Base-by-base conservation (phyloP, 2,329 filamentous ascomycete genomes). In the Huntiella abstrusa region DNA sequence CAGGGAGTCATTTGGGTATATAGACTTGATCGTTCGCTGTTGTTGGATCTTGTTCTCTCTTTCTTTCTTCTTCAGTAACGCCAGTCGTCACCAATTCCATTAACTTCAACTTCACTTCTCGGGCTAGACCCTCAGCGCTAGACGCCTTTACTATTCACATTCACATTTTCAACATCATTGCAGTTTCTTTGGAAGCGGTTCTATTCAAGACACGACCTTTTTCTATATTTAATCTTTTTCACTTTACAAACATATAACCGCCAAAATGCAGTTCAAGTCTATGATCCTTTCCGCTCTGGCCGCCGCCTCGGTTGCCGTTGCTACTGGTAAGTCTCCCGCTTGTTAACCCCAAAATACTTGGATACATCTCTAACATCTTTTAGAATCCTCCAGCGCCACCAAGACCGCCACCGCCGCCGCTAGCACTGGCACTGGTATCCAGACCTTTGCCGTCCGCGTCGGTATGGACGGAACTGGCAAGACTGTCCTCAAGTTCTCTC, bases 401-500 rank as follows among this genome's bases (percentile, higher is more conserved):
- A 12, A n/a, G 33, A 28, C 46, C 15, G 17, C 39, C 12, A 17
- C 33, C 4, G 17, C n/a, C 13, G 16, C 45, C 41, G 33, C 40
- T 8, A 28, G 16, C 46, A 42, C 45, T 16, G 45, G 32, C 32
- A 43, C 15, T 5, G 48, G 48, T 5, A 38, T 33, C 5, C 13
- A 47, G 37, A 50, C 49, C 4, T 50, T 53, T 39, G 50, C 51
- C 49, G 73, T 85, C 47, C 70, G 73, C 52, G 81, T 86, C 48
- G 71, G 72, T 51, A 60, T 63, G 53, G 64, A 59, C 17, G 62
- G 66, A 51, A 72, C 71, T 56, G 65, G 69, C 54, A 64, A 64
- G 41, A 60, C 60, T 7, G 60, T 54, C 35, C 63, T 81, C 48
- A 69, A 64, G 51, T 87, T 76, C 67, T 73, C 64, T 52, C 83